Percentiles rank a stretch among this genome's conserved stretches.
Evolutionary conservation across 2,329 filamentous ascomycete genomes (phyloP).

Genomic region (Plenodomus lindquistii): DNA sequence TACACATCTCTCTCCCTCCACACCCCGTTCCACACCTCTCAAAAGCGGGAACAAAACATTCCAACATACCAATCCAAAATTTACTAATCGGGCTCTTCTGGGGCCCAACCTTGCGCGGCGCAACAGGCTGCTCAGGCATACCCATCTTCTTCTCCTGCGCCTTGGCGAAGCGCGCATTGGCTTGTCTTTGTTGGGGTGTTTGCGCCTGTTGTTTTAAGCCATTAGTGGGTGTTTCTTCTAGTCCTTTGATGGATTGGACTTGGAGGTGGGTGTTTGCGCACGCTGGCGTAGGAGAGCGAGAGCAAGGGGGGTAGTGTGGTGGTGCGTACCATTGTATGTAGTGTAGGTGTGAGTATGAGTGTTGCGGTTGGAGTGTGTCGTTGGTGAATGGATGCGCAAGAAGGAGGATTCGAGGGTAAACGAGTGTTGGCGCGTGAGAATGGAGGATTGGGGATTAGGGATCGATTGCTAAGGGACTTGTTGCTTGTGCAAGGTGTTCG

Average conservation of each 20-base stretch:
- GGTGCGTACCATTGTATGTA: slow-evolving; percentile 17
- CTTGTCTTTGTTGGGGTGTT: slow-evolving; percentile 81
- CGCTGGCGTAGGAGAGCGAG: not conserved
- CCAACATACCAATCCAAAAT: slow-evolving; percentile 62
- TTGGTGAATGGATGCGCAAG: no score
- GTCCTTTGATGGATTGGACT: no score
- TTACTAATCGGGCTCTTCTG: slow-evolving; percentile 59
- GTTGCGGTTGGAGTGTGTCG: no score
- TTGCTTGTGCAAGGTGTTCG: slow-evolving; percentile 42
- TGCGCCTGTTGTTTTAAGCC: slow-evolving; percentile 61
- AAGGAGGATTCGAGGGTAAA: not conserved
- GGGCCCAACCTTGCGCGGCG: slow-evolving; percentile 51
- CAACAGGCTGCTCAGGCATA: slow-evolving; percentile 57
- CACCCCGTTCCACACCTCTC: not conserved
- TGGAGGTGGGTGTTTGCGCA: not conserved
- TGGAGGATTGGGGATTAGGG: not conserved
- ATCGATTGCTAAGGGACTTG: not conserved
- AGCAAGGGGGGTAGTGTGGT: not conserved
- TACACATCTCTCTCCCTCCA: not conserved
- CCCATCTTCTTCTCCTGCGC: slow-evolving; percentile 74
- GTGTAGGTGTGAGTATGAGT: not conserved
- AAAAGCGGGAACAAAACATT: not conserved
- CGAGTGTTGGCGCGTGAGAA: no score
- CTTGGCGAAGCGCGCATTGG: slow-evolving; percentile 78
- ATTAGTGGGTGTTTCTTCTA: not conserved